These are phyloP conservation scores for Sarcomyxa edulis DNA, from an alignment of 768 basidiomycete species.

Conservation along the genomic window DNA sequence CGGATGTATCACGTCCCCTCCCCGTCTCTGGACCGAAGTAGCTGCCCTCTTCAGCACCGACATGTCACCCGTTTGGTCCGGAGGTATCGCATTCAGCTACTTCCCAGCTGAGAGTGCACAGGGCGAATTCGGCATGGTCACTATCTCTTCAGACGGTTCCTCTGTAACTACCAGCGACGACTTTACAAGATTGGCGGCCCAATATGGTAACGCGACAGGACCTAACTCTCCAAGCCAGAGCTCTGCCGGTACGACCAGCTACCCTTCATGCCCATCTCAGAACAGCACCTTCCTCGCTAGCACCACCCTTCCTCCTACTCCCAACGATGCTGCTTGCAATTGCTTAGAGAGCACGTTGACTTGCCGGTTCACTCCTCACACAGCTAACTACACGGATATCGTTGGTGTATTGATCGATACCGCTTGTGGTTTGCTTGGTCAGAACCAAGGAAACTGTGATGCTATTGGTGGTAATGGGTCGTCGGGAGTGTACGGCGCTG, in stretches of 20 bases:
- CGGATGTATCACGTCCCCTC: constrained; percentile 57
- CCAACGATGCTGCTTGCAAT: constrained; percentile 72
- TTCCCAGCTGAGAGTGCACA: constrained; percentile 73
- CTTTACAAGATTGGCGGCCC: constrained; percentile 56
- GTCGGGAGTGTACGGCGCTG: constrained; percentile 69
- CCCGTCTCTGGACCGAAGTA: constrained; percentile 80
- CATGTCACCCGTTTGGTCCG: constrained; percentile 81
- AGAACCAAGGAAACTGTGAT: constrained; percentile 53
- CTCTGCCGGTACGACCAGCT: constrained; percentile 38
- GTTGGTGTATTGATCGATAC: constrained; percentile 60
- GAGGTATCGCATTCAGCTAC: constrained; percentile 86
- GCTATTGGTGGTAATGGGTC: constrained; percentile 71
- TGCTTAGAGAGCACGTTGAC: constrained; percentile 66
- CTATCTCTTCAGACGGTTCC: constrained; percentile 55
- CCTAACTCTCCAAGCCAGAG: constrained; percentile 54
- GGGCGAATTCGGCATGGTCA: constrained; percentile 85
- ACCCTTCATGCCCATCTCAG: constrained; percentile 60
- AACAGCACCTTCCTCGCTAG: constrained; percentile 61
- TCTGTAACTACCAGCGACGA: constrained; percentile 68
- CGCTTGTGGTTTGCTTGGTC: constrained; percentile 73
- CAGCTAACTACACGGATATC: constrained; percentile 52
- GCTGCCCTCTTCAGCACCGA: constrained; percentile 63
- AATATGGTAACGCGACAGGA: constrained; percentile 53
- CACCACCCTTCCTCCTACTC: constrained; percentile 74
- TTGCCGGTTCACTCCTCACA: constrained; percentile 68